Evolutionary conservation across 768 basidiomycete species (phyloP).

Genomic region (Leccinum incarnatum): DNA sequence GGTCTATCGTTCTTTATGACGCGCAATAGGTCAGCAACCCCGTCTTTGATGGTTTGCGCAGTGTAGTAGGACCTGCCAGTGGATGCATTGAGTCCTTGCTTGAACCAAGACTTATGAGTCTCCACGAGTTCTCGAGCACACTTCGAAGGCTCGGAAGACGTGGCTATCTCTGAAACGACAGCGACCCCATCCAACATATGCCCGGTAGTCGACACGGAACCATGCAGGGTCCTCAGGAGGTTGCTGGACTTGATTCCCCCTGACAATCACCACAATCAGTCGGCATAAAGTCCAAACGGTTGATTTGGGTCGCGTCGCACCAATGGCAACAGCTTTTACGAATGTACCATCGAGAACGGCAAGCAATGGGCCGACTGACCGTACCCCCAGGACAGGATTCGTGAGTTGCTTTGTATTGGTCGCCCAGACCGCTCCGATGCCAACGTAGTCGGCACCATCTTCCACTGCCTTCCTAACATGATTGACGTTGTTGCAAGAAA

Average conservation of each 20-base stretch:
- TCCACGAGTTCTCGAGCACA: slow-evolving; percentile 47
- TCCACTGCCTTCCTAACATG: slow-evolving; percentile 62
- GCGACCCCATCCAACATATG: slow-evolving; percentile 78
- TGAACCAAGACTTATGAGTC: slow-evolving; percentile 35
- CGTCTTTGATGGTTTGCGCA: slow-evolving; percentile 37
- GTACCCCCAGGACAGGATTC: slow-evolving; percentile 63
- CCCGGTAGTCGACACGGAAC: slow-evolving; percentile 55
- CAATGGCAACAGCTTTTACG: slow-evolving; percentile 81
- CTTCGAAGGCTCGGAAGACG: slow-evolving; percentile 51
- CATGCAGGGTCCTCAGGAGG: slow-evolving; percentile 71
- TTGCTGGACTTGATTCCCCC: slow-evolving; percentile 87
- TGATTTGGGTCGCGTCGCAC: slow-evolving; percentile 39
- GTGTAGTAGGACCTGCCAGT: slow-evolving; percentile 25
- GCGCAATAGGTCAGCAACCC: slow-evolving; percentile 48
- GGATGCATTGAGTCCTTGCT: background rate
- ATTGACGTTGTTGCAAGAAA: slow-evolving; percentile 67
- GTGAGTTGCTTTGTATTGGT: slow-evolving; percentile 78
- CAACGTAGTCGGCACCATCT: slow-evolving; percentile 79
- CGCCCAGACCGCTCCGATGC: slow-evolving; percentile 80
- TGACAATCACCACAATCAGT: slow-evolving; percentile 28
- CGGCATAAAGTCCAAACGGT: background rate
- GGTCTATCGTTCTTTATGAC: slow-evolving; percentile 55
- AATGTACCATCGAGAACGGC: slow-evolving; percentile 58
- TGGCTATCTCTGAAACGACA: slow-evolving; percentile 83
- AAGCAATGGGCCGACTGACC: slow-evolving; percentile 68